phyloP scores from a whole-genome alignment of 2,329 filamentous ascomycete species.

The Talaromyces atroroseus region DNA sequence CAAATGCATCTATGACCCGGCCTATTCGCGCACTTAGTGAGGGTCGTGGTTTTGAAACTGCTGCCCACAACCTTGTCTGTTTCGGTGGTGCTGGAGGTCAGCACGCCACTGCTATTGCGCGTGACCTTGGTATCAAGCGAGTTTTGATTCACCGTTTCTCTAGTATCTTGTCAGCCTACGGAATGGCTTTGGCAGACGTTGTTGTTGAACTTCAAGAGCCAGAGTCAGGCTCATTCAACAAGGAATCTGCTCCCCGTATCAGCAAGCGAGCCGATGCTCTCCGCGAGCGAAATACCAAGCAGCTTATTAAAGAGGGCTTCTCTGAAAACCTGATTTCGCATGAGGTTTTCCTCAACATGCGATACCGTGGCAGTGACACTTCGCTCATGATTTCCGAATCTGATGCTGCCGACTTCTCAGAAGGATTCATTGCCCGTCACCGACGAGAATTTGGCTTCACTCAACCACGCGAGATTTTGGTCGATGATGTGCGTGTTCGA shows the following conservation, averaged over 20 bases:
- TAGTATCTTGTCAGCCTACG: constrained; percentile 41
- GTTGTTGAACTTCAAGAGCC: constrained; percentile 35
- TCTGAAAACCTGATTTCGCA: constrained; percentile 24
- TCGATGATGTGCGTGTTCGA: constrained; percentile 35
- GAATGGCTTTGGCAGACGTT: constrained; percentile 39
- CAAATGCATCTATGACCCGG: constrained; percentile 21
- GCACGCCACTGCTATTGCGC: constrained; percentile 41
- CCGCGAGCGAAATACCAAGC: constrained; percentile 23
- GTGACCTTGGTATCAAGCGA: constrained; percentile 35
- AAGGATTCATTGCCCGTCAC: constrained; percentile 35
- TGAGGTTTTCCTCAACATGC: constrained; percentile 37
- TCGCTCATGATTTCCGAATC: constrained; percentile 37
- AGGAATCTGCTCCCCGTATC: constrained; percentile 18
- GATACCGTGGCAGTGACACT: constrained; percentile 44
- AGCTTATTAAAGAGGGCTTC: constrained; percentile 36
- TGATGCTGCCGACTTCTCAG: constrained; percentile 31
- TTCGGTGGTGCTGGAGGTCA: constrained; percentile 33
- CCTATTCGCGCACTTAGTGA: constrained; percentile 23
- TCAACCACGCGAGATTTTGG: constrained; percentile 31
- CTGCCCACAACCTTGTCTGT: constrained; percentile 23
- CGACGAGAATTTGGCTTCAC: constrained; percentile 40
- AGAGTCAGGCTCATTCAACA: constrained; percentile 19
- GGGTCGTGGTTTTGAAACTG: constrained; percentile 22
- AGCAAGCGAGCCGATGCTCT: constrained; percentile 25
- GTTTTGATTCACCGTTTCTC: constrained; percentile 43